Evolutionary conservation across 2,329 filamentous ascomycete genomes (phyloP).

Genomic region (Amesomyces nigricolor): DNA sequence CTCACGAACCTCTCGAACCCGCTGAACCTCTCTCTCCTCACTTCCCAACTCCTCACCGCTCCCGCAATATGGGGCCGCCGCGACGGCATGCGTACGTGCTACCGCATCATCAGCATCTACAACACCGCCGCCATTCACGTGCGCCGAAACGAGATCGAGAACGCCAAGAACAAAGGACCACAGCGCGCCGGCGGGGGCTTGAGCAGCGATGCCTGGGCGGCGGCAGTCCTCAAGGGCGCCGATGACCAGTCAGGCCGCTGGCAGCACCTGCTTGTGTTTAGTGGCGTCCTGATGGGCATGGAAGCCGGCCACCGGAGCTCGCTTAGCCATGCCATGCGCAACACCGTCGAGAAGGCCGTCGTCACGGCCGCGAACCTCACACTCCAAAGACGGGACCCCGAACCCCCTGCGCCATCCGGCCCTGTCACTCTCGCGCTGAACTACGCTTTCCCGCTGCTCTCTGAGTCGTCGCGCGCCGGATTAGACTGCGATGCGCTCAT

Average conservation of each 20-base stretch:
- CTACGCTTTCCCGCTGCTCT: slow-evolving; percentile 68
- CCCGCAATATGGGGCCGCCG: slow-evolving; percentile 62
- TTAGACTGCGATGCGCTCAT: slow-evolving; percentile 66
- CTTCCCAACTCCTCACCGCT: slow-evolving; percentile 64
- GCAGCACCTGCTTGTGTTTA: slow-evolving; percentile 78
- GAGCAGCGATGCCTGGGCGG: slow-evolving; percentile 48
- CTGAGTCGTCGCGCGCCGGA: slow-evolving; percentile 50
- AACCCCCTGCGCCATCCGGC: slow-evolving; percentile 37
- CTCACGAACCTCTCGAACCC: slow-evolving; percentile 67
- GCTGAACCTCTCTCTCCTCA: slow-evolving; percentile 66
- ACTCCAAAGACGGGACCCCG: slow-evolving; percentile 39
- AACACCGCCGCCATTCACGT: slow-evolving; percentile 59
- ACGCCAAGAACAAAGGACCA: slow-evolving; percentile 26
- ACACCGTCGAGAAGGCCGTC: slow-evolving; percentile 65
- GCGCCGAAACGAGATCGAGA: slow-evolving; percentile 43
- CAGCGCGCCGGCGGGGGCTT: slow-evolving; percentile 38
- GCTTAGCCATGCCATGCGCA: slow-evolving; percentile 58
- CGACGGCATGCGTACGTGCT: slow-evolving; percentile 52
- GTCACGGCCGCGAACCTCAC: slow-evolving; percentile 73
- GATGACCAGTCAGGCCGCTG: slow-evolving; percentile 61
- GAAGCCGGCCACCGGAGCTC: slow-evolving; percentile 57
- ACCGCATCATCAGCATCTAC: slow-evolving; percentile 65
- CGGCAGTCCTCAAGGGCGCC: slow-evolving; percentile 51
- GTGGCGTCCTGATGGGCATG: slow-evolving; percentile 72
- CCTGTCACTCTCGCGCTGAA: slow-evolving; percentile 67